Conservation (phyloP, 208 protist species). For the Trypanosomatidae sp. region DNA sequence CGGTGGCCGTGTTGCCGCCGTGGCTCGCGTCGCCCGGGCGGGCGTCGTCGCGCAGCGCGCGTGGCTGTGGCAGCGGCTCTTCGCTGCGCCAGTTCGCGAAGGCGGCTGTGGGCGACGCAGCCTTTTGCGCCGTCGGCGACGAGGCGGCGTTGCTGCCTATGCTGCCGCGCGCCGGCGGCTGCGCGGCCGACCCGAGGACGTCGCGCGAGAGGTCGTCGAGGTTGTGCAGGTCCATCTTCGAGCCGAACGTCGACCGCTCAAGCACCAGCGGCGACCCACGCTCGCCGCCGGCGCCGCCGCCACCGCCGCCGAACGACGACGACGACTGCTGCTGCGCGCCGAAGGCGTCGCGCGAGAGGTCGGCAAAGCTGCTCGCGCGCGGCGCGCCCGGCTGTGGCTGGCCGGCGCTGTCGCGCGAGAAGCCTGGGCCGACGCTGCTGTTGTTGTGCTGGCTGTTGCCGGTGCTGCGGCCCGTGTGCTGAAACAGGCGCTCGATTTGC, state of each 20-base stretch:
- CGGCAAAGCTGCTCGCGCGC: constrained; percentile 13
- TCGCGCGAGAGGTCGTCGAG: constrained; percentile 56
- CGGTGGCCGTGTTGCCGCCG: constrained; percentile 11
- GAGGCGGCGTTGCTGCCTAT: constrained; percentile 8
- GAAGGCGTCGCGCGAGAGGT: constrained; percentile 56
- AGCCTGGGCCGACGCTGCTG: constrained; percentile 5
- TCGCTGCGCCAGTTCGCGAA: constrained; percentile 52
- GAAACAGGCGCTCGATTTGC: constrained; percentile 65
- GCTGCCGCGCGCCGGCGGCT: constrained; percentile 11
- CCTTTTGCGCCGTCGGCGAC: constrained; percentile 5
- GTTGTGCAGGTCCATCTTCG: constrained; percentile 24
- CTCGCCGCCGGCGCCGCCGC: neutral
- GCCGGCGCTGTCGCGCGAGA: constrained; percentile 31
- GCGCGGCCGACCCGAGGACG: constrained; percentile 46
- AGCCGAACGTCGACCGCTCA: constrained; percentile 43
- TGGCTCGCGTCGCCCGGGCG: constrained; percentile 13
- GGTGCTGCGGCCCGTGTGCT: constrained; percentile 15
- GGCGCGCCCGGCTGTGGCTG: constrained; percentile 18
- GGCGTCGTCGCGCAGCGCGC: too few relatives aligned
- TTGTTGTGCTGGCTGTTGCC: constrained; percentile 3
- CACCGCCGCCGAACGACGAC: neutral
- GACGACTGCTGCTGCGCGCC: constrained; percentile 30
- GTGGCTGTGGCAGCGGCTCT: constrained; percentile 22
- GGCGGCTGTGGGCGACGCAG: too few relatives aligned
- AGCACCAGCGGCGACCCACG: constrained; percentile 2